Conservation (phyloP, 2,329 filamentous ascomycete genomes). For the Colletotrichum ledebouriae region DNA sequence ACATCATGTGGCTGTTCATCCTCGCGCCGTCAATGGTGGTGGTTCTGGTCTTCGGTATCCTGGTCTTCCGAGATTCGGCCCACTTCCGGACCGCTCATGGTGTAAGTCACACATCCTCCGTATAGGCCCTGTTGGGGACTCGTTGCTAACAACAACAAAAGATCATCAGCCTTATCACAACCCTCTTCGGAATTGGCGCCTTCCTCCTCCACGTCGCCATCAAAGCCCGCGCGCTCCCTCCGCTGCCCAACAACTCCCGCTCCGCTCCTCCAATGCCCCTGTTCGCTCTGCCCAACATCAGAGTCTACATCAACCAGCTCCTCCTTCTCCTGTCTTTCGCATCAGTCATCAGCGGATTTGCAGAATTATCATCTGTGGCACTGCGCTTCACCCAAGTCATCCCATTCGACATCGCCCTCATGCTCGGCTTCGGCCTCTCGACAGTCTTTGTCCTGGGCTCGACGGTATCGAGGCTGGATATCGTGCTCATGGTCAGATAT, state of each 20-base stretch:
- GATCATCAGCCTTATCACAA: conserved; percentile 48
- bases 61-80: conserved; percentile 44
- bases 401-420: conserved; percentile 47
- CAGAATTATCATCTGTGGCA: conserved; percentile 47
- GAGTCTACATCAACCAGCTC: conserved; percentile 46
- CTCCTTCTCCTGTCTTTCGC: conserved; percentile 46
- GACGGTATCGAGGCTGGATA: conserved; percentile 45
- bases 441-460: conserved; percentile 45
- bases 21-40: conserved; percentile 46
- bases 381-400: conserved; percentile 49
- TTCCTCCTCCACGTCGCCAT: conserved; percentile 46
- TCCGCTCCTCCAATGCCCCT: not conserved
- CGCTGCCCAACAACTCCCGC: conserved; percentile 10
- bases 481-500: conserved; percentile 38
- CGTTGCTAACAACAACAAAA: conserved; percentile 29
- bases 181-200: conserved; percentile 46
- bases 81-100: conserved; percentile 50
- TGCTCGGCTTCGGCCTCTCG: conserved; percentile 46
- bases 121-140: not conserved
- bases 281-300: conserved; percentile 34
- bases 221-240: conserved; percentile 39
- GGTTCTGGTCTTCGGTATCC: conserved; percentile 47
- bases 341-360: conserved; percentile 48
- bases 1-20: conserved; percentile 47
- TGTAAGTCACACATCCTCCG: conserved; percentile 43